phyloP scores from a whole-genome alignment of 2,329 filamentous ascomycete species.

The Colletotrichum incanum region DNA sequence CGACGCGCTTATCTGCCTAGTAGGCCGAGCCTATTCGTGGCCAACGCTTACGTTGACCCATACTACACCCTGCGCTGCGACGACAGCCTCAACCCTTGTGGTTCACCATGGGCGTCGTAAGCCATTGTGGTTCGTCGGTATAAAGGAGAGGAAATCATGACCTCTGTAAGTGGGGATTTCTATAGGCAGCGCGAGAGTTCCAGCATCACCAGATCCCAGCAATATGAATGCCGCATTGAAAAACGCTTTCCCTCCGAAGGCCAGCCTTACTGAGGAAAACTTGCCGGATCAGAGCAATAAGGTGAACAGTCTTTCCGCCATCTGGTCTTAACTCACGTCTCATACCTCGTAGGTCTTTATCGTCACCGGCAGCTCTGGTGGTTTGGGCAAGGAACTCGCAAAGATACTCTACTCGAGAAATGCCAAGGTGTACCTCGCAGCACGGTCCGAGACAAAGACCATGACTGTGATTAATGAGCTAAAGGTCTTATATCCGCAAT shows the following conservation, averaged over 20 bases:
- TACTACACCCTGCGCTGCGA: not conserved
- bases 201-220: not conserved
- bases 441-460: constrained; percentile 49
- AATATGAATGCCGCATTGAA: not conserved
- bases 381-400: constrained; percentile 61
- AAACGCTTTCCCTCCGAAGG: not conserved
- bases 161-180: not conserved
- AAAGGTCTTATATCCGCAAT: constrained; percentile 46
- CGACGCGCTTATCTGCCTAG: not conserved
- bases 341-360: constrained; percentile 50
- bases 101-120: not conserved
- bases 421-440: constrained; percentile 65
- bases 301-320: not conserved
- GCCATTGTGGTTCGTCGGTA: not conserved
- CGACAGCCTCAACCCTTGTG: no score
- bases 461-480: constrained; percentile 27
- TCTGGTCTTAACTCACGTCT: not conserved
- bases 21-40: not conserved
- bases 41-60: not conserved
- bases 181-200: no score
- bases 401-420: constrained; percentile 65
- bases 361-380: constrained; percentile 55
- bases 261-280: constrained; percentile 16
- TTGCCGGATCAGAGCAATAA: constrained; percentile 23
- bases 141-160: not conserved